Base-by-base conservation (phyloP, 2,329 filamentous ascomycete species). In the Aspergillus sclerotialis region DNA sequence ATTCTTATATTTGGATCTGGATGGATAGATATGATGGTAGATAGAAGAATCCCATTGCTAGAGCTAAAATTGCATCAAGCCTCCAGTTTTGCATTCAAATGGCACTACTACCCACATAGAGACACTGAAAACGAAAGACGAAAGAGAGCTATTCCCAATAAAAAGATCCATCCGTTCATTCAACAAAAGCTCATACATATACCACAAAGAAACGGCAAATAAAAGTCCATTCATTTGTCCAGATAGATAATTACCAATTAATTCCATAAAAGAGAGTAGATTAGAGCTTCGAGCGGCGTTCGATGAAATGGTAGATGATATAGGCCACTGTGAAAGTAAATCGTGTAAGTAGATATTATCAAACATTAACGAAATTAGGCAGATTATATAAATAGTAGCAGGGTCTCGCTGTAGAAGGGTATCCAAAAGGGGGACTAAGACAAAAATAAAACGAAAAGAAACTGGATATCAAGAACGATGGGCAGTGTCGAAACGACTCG, bases 201-300 rank as follows among this genome's bases (percentile, higher is more conserved):
- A 23, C 10, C 19, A 23, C 19, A 23, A 23, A 23, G 19, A 23
- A 6, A 6, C 19, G 19, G 10, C 19, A 23, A 23, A n/a, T n/a
- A n/a, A n/a, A n/a, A n/a, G n/a, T n/a, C n/a, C n/a, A n/a, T n/a
- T 23, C 19, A 10, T 23, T 23, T 23, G n/a, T n/a, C n/a, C n/a
- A n/a, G n/a, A n/a, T n/a, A n/a, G n/a, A n/a, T n/a, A 23, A 23
- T 23, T 23, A 23, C 10, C 19, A 23, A 23, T 23, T 23, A 23
- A n/a, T n/a, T n/a, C n/a, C n/a, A n/a, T n/a, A n/a, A 11, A 16
- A 26, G 14, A 17, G 31, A 25, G 17, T 5, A 24, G 10, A 28
- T 52, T 50, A 59, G 27, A 56, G 49, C 40, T 56, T 63, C 31
- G 54, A 51, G 27, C 52, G 51, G 31, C 58, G 57, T 34, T 61